A percentile compares a stretch with the other conserved stretches of the same genome.
These are phyloP conservation scores for Phytophthora ramorum DNA, from an alignment of 352 stramenopile genomes.

Conservation along the genomic window DNA sequence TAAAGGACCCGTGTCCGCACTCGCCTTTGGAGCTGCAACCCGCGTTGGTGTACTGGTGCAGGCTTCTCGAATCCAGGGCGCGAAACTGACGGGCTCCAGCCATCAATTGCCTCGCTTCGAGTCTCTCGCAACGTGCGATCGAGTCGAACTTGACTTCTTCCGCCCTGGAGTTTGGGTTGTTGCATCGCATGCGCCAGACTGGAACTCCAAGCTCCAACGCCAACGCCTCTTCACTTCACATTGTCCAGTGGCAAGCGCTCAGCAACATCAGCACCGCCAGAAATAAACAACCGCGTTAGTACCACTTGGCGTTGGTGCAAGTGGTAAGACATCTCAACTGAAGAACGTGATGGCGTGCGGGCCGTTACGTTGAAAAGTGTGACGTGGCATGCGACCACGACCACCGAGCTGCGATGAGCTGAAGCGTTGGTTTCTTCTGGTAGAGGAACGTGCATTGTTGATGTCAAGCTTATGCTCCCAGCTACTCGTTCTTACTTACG, in stretches of 20 bases:
- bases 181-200: constrained; percentile 22
- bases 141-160: constrained; percentile 14
- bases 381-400: constrained; percentile 30
- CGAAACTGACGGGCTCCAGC: constrained; percentile 28
- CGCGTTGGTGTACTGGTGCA: neutral
- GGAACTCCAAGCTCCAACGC: constrained; percentile 7
- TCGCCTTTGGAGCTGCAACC: neutral
- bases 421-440: constrained; percentile 2
- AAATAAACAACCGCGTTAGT: constrained; percentile 4
- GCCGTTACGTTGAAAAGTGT: constrained; percentile 22
- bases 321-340: constrained; percentile 12
- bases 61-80: constrained; percentile 3
- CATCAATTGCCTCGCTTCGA: constrained; percentile 12
- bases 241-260: neutral
- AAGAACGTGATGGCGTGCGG: constrained; percentile 1
- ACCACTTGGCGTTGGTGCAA: neutral
- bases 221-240: constrained; percentile 24
- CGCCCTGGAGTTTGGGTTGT: constrained; percentile 7
- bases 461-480: neutral
- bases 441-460: constrained; percentile 1
- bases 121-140: constrained; percentile 27
- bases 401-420: neutral
- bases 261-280: neutral
- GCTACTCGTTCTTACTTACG: constrained; percentile 5
- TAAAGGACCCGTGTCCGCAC: neutral